A percentile compares a stretch with the other conserved stretches of the same genome.
phyloP scores from a whole-genome alignment of 371 early-diverging fungal genomes.

The Rhizopus microsporus region DNA sequence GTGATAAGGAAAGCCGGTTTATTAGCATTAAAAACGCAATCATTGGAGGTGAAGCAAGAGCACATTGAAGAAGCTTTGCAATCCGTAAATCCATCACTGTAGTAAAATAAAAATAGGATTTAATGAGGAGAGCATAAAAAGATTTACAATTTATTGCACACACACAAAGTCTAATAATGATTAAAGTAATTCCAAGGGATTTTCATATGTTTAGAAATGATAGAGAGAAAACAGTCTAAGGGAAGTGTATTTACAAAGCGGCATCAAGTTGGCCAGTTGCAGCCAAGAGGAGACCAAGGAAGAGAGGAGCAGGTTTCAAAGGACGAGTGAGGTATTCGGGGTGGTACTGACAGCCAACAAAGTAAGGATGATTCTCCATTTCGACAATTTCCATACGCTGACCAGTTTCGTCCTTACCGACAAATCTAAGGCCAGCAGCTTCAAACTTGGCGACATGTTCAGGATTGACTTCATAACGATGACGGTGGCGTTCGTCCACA shows the following conservation, averaged over 20 bases:
- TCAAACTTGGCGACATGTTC: slow-evolving; percentile 79
- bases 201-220: neutral
- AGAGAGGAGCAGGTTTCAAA: slow-evolving; percentile 89
- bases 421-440: slow-evolving; percentile 83
- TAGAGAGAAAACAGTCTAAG: slow-evolving; percentile 8
- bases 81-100: slow-evolving; percentile 15
- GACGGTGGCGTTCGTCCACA: slow-evolving; percentile 97
- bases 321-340: slow-evolving; percentile 99
- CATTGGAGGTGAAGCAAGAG: slow-evolving; percentile 8
- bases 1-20: slow-evolving; percentile 78
- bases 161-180: slow-evolving; percentile 1
- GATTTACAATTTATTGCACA: neutral
- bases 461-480: slow-evolving; percentile 98
- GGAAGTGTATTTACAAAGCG: slow-evolving; percentile 21
- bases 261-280: slow-evolving; percentile 57
- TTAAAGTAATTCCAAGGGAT: neutral
- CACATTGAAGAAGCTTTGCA: slow-evolving; percentile 14
- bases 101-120: neutral
- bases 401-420: slow-evolving; percentile 93
- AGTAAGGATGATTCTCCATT: slow-evolving; percentile 92
- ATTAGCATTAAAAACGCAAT: slow-evolving; percentile 45
- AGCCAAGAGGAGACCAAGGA: slow-evolving; percentile 92
- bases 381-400: slow-evolving; percentile 98
- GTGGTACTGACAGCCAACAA: slow-evolving; percentile 98
- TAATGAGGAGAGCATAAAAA: slow-evolving; percentile 1